A percentile compares a stretch with the other conserved stretches of the same genome.
Evolutionary conservation across 257 asterid species (phyloP).

Genomic region (Przewalskia tangutica): DNA sequence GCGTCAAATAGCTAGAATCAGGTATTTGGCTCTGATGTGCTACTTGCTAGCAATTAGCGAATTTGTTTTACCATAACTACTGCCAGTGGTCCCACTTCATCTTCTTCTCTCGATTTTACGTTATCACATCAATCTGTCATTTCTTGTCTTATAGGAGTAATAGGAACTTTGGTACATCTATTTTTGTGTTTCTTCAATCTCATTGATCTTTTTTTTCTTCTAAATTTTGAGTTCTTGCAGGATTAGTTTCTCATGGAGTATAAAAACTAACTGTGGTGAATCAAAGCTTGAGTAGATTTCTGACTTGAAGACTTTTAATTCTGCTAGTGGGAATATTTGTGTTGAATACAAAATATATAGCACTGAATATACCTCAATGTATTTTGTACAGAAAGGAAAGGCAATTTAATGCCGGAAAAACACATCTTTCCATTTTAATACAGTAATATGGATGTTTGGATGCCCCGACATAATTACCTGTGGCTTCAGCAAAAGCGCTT

Average conservation of each 20-base stretch:
- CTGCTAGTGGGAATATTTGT: neutral
- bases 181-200: neutral
- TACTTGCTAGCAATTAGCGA: neutral
- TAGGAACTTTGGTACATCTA: neutral
- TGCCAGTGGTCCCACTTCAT: neutral
- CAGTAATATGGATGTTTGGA: neutral
- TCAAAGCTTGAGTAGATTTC: neutral
- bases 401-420: neutral
- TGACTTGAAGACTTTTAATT: neutral
- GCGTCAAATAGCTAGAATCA: neutral
- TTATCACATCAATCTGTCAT: neutral
- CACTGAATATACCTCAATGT: neutral
- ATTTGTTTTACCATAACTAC: neutral
- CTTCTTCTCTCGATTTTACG: neutral
- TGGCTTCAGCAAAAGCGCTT: neutral
- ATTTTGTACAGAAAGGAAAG: conserved; percentile 3
- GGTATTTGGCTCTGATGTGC: neutral
- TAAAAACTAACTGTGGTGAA: neutral
- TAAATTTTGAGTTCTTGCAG: neutral
- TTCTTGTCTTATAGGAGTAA: neutral
- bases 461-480: neutral
- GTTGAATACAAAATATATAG: conserved; percentile 4
- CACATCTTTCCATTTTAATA: neutral
- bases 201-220: neutral
- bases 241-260: neutral